These are phyloP conservation scores for Cruciata laevipes DNA, from an alignment of 257 asterid genomes.

Conservation along the genomic window DNA sequence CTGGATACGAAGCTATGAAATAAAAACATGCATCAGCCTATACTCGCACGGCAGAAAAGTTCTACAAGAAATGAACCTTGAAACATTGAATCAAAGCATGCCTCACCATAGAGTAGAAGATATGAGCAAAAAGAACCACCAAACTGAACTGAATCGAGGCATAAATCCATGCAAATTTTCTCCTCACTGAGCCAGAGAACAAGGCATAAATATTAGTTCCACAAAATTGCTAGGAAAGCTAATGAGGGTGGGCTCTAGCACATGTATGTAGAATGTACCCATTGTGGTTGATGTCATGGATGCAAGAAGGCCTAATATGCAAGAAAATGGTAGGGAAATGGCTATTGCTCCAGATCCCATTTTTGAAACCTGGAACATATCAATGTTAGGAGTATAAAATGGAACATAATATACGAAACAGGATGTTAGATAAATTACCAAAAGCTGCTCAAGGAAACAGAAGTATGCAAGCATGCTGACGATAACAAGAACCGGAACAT, in stretches of 20 bases:
- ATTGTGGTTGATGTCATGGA: constrained; percentile 93
- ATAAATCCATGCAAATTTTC: constrained; percentile 77
- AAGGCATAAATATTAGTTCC: constrained; percentile 9
- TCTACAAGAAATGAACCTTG: neutral
- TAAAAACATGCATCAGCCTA: constrained; percentile 2
- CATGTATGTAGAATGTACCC: constrained; percentile 50
- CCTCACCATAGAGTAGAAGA: constrained; percentile 81
- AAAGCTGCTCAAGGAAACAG: constrained; percentile 93
- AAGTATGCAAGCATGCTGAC: constrained; percentile 95
- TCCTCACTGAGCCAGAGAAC: constrained; percentile 39
- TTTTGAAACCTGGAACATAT: constrained; percentile 43
- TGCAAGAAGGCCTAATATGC: constrained; percentile 94
- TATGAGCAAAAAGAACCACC: constrained; percentile 75
- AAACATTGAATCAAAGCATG: neutral
- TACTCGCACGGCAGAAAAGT: neutral
- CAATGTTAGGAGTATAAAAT: constrained; percentile 3
- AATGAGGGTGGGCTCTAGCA: neutral
- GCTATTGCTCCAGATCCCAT: constrained; percentile 93
- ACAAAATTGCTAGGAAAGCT: neutral
- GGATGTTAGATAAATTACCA: constrained; percentile 43
- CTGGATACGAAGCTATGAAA: constrained; percentile 59
- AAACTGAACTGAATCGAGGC: constrained; percentile 65
- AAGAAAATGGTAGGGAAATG: constrained; percentile 85
- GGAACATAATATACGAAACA: constrained; percentile 2
- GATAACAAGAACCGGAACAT: constrained; percentile 81